Base-by-base conservation (phyloP, 192 early-diverging fungal genomes). In the Coemansia asiatica region DNA sequence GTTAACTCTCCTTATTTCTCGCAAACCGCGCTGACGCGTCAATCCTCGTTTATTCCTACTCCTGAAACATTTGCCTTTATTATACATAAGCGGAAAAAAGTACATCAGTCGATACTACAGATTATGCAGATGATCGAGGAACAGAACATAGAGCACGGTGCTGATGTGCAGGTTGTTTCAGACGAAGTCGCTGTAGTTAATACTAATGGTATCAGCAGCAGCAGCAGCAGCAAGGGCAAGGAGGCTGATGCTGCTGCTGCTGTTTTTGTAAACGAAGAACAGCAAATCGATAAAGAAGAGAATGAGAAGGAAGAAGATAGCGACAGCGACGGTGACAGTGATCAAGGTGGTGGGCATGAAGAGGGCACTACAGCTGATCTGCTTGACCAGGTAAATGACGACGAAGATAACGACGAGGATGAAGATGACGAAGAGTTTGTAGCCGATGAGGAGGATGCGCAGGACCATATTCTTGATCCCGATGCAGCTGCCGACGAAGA, bases 371-470 rank as follows among this genome's bases (percentile, higher is more conserved):
- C 74, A 1, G 74, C 74, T 6, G 64, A 64, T 16, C 57, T 76
- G 28, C 49, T 71, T 13, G 69, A 46, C 10, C 65, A 61, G 31
- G 61, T 27, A 2, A 55, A 54, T 16, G 61, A 60, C 28, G 56
- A 64, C 21, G 71, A 53, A 1, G 60, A 61, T 1, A 44, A 47
- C 9, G 61, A 75, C 18, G 72, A 64, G 2, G 71, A 67, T 1
- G 72, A 77, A 0, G 75, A 65, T 4, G 74, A 76, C 28, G 68
- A 71, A 6, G 75, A 77, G 65, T 77, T 68, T 79, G 76, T 63
- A 1, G 67, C 64, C 6, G 71, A 64, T 7, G 71, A 69, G 6
- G 76, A 79, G 21, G 76, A 79, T 25, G 71, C 69, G 35, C 61
- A 61, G 35, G 76, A 79, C 53, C 67, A 73, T 27, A 60, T 67